Conservation (phyloP, 192 early-diverging fungal species). For the Dissophora globulifera region DNA sequence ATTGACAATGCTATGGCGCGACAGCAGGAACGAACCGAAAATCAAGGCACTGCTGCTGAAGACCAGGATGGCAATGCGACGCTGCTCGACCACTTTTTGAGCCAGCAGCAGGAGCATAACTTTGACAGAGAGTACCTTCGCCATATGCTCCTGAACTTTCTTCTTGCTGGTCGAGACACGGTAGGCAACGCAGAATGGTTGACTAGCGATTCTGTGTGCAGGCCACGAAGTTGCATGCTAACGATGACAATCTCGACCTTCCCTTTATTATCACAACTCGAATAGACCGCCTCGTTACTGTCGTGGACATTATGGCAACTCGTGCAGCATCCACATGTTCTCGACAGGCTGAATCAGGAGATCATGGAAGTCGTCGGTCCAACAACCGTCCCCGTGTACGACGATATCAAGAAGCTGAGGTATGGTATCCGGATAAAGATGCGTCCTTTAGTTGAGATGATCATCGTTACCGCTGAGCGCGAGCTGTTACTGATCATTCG, state of each 20-base stretch:
- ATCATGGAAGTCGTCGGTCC: conserved; percentile 21
- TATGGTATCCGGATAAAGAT: too few relatives aligned
- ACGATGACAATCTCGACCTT: too few relatives aligned
- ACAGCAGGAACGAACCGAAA: conserved; percentile 2
- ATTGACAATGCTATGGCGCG: conserved; percentile 33
- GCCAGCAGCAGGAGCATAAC: conserved; percentile 21
- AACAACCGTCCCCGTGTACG: conserved; percentile 21
- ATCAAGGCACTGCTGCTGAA: too few relatives aligned
- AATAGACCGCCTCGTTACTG: conserved; percentile 40
- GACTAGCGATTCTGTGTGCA: too few relatives aligned
- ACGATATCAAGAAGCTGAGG: conserved; percentile 48
- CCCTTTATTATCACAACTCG: too few relatives aligned
- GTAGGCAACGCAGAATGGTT: too few relatives aligned
- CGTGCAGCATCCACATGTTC: conserved; percentile 19
- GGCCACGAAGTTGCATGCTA: too few relatives aligned
- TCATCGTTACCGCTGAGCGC: too few relatives aligned
- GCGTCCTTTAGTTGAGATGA: too few relatives aligned
- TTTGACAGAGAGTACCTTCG: conserved; percentile 39
- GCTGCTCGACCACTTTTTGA: conserved; percentile 44
- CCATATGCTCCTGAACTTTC: conserved; percentile 46
- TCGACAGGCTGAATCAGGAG: conserved; percentile 24
- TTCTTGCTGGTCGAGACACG: conserved; percentile 47
- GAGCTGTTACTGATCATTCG: too few relatives aligned
- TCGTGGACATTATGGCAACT: conserved; percentile 42
- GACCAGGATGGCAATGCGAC: conserved; percentile 9